Evolutionary conservation across 2,329 filamentous ascomycete genomes (phyloP).

Genomic region (Sclerotinia subarctica): DNA sequence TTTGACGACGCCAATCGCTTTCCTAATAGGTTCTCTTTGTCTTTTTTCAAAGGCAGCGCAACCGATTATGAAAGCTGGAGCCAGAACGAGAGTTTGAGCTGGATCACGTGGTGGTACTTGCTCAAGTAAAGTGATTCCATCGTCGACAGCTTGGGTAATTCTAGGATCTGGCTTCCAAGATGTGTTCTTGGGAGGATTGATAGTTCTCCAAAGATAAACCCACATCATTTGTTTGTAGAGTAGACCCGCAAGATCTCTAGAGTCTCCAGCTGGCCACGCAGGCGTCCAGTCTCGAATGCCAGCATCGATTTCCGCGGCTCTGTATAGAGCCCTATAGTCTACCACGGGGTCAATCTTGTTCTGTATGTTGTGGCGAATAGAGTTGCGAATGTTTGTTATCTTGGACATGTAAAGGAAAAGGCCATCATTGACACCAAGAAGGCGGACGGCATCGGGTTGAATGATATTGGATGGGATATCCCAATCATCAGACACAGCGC

Average conservation of each 20-base stretch:
- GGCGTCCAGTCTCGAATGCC: constrained; percentile 74
- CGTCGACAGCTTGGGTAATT: constrained; percentile 54
- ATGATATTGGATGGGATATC: constrained; percentile 31
- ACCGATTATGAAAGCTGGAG: constrained; percentile 59
- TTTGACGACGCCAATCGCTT: constrained; percentile 50
- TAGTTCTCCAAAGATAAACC: constrained; percentile 60
- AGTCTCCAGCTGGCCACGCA: constrained; percentile 55
- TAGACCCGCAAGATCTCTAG: constrained; percentile 53
- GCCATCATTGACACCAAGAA: constrained; percentile 79
- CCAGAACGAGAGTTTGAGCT: constrained; percentile 56
- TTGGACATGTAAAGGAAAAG: constrained; percentile 75
- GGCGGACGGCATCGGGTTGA: constrained; percentile 41
- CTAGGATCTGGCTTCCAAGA: constrained; percentile 43
- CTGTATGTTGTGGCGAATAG: constrained; percentile 65
- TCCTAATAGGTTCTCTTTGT: constrained; percentile 52
- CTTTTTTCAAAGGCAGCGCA: constrained; percentile 54
- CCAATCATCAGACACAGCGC: constrained; percentile 30
- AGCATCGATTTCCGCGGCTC: constrained; percentile 71
- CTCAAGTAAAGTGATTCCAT: constrained; percentile 54
- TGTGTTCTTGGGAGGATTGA: constrained; percentile 51
- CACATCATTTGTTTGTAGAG: constrained; percentile 66
- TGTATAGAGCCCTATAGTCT: constrained; percentile 69
- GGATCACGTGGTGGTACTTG: constrained; percentile 56
- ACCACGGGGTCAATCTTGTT: constrained; percentile 63
- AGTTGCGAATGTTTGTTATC: constrained; percentile 74